A percentile compares a stretch with the other conserved stretches of the same genome.
These are phyloP conservation scores for Solanum pinnatisectum DNA, from an alignment of 257 asterid genomes.

Conservation along the genomic window DNA sequence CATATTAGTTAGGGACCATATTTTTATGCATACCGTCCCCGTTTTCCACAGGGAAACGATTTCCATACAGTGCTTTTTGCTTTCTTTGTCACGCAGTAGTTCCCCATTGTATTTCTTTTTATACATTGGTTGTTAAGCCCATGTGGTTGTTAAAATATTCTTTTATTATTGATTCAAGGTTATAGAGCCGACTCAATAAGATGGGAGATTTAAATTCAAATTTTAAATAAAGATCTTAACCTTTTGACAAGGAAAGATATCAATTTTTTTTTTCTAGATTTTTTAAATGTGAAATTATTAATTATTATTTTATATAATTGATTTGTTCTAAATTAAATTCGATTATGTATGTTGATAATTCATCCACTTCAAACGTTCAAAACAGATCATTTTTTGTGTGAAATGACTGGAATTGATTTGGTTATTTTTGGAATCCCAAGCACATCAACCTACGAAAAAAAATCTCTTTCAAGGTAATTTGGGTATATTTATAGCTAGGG, in stretches of 20 bases:
- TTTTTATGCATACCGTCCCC: background rate
- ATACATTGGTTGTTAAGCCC: background rate
- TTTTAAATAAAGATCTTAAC: too few species aligned
- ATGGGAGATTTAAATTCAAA: background rate
- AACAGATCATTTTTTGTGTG: background rate
- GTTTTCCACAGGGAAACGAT: background rate
- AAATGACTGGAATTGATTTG: background rate
- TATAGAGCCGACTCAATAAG: too few species aligned
- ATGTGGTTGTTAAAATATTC: background rate
- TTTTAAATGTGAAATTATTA: too few species aligned
- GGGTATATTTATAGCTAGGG: too few species aligned
- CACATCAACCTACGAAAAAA: background rate
- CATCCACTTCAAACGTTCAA: background rate
- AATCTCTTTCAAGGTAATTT: background rate
- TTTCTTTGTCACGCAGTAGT: background rate
- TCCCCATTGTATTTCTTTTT: background rate
- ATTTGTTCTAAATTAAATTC: too few species aligned
- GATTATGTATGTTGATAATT: background rate
- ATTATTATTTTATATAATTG: too few species aligned
- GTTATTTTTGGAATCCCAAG: background rate
- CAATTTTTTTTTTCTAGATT: too few species aligned
- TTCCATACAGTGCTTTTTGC: background rate
- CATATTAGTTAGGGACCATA: background rate
- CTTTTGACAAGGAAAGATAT: background rate
- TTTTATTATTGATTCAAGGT: background rate